Conservation (phyloP, 225 moss, liverwort and hornwort genomes). For the Polytrichum commune region DNA sequence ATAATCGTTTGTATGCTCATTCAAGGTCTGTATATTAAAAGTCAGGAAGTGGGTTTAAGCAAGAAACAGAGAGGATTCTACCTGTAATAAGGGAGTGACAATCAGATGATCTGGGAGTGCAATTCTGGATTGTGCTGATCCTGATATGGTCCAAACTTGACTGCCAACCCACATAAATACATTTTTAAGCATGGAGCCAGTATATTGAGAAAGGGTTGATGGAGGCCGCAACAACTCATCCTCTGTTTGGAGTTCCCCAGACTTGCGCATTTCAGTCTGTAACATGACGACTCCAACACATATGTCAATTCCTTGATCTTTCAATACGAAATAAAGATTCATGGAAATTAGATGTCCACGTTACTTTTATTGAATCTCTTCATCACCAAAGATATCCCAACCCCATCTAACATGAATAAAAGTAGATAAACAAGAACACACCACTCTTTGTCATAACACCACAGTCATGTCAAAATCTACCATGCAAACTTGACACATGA, state of each 20-base stretch:
- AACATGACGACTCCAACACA: not conserved
- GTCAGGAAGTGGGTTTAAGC: no score
- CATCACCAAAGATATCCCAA: not conserved
- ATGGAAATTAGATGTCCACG: not conserved
- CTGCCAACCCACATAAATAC: conserved; percentile 73
- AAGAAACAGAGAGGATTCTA: conserved; percentile 12
- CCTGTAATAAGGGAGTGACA: conserved; percentile 69
- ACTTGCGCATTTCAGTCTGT: conserved; percentile 81
- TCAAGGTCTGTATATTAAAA: no score
- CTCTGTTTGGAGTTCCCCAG: conserved; percentile 75
- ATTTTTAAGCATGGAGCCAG: conserved; percentile 54
- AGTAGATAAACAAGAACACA: not conserved
- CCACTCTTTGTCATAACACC: no score
- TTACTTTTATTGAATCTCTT: not conserved
- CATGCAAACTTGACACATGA: no score
- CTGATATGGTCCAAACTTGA: conserved; percentile 40
- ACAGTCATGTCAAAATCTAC: no score
- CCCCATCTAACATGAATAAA: not conserved
- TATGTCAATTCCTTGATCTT: no score
- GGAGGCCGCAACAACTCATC: conserved; percentile 65
- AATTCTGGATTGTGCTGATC: conserved; percentile 28
- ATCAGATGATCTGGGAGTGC: conserved; percentile 54
- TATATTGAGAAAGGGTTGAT: conserved; percentile 53
- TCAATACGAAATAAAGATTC: not conserved
- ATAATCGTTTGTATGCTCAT: no score